Percentiles rank a stretch among this genome's conserved stretches.
Evolutionary conservation across 2,329 filamentous ascomycete species (phyloP).

Genomic region (Aspergillus alliaceus): DNA sequence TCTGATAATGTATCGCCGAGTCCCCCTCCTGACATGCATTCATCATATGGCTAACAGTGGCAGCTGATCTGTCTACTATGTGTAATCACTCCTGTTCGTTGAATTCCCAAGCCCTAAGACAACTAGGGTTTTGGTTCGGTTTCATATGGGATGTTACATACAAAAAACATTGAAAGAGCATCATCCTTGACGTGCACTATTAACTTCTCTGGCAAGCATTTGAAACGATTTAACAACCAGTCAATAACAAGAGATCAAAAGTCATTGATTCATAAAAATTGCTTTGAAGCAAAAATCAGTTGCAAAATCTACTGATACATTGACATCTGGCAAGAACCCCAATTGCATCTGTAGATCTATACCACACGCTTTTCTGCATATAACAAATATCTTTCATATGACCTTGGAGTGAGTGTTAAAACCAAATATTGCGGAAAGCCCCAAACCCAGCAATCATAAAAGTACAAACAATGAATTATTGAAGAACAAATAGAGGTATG

Average conservation of each 20-base stretch:
- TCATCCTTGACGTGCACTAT: neutral
- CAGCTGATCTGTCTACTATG: neutral
- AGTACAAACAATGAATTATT: conserved; percentile 6
- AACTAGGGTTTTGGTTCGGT: neutral
- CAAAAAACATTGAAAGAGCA: neutral
- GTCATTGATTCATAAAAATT: neutral
- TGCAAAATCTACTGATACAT: neutral
- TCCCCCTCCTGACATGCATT: neutral
- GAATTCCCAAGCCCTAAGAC: neutral
- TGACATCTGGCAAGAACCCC: neutral
- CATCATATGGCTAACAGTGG: neutral
- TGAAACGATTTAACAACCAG: neutral
- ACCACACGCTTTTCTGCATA: neutral
- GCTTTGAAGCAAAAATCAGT: neutral
- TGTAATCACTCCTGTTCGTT: neutral
- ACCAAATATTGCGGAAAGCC: conserved; percentile 1
- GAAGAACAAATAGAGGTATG: neutral
- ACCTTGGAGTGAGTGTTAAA: neutral
- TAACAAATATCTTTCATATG: neutral
- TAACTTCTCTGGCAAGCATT: neutral
- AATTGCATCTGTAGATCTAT: neutral
- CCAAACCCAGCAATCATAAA: conserved; percentile 3
- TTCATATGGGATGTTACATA: neutral
- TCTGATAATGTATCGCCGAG: neutral
- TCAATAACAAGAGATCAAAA: neutral